Percentiles rank a stretch among this genome's conserved stretches.
phyloP scores from a whole-genome alignment of 257 asterid species.

The Capsicum baccatum region DNA sequence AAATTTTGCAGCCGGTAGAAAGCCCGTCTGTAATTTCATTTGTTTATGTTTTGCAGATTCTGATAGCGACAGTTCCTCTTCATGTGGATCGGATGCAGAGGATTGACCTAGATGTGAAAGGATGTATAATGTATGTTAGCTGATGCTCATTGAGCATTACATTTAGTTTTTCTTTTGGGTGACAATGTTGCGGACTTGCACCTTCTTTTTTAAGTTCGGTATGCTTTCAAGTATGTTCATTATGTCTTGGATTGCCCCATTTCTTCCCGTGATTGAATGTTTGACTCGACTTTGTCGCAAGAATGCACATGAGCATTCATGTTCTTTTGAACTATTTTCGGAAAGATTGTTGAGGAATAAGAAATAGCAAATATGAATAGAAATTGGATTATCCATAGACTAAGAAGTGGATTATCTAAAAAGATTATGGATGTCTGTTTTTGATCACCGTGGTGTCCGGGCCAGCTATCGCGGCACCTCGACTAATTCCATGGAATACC shows the following conservation, averaged over 20 bases:
- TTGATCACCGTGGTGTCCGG: no score
- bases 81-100: conserved; percentile 54
- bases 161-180: background rate
- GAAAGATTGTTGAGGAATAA: conserved; percentile 16
- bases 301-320: background rate
- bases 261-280: background rate
- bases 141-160: background rate
- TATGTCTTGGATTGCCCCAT: background rate
- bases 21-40: background rate
- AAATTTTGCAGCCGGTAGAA: background rate
- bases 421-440: background rate
- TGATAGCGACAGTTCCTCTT: conserved; percentile 59
- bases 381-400: background rate
- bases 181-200: background rate
- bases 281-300: background rate
- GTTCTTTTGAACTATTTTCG: background rate
- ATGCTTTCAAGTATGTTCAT: background rate
- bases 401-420: background rate
- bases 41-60: conserved; percentile 46
- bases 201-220: background rate
- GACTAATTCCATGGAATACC: no score
- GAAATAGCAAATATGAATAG: background rate
- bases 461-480: no score
- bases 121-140: background rate
- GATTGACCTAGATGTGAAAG: conserved; percentile 50